Evolutionary conservation across 768 basidiomycete genomes (phyloP), one percentile per base, ranked within the genome.

Genomic region (Ramaria sp.): DNA sequence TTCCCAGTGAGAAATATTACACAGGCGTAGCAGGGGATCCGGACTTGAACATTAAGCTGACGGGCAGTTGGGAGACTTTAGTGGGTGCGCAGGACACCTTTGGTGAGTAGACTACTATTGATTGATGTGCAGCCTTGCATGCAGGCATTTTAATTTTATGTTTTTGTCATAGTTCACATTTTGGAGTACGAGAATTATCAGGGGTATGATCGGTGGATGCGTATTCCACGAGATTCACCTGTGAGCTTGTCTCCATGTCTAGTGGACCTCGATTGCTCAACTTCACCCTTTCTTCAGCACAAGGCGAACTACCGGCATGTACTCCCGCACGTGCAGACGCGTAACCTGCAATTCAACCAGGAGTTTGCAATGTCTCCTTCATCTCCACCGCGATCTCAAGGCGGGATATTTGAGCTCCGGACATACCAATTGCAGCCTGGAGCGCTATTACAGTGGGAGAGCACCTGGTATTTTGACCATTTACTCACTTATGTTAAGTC

Each of bases 301-400:
- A 69, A 73, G 54, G 72, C 81, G 45, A 77, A 84, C 50, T 91
- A 84, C 70, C 74, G 82, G 60, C 78, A 77, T 22, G 80, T 97
- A 74, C 77, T 91, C 12, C 94, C 93, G 5, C 80, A 80, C 66
- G 68, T 98, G 39, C 76, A 70, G 12, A 83, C 82, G 15, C 82
- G 94, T 42, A 77, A 83, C 31, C 78, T 78, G 15, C 91, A 95
- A 63, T 78, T 95, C 49, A 83, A 80, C 63, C 91, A 92, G 67
- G 95, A 99, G 68, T 99, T 99, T 71, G 91, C 90, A 1, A 95
- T 97, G 73, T 83, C 94, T 67, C 91, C 93, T 6, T 90, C 92
- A 1, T 80, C 89, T 19, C 91, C 93, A 34, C 93, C 94, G 5
- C 86, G 79, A 62, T 77, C 82, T 4, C 80, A 87, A 62, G 95